Evolutionary conservation across 2,329 filamentous ascomycete species (phyloP).

Genomic region (Colletotrichum tropicicola): DNA sequence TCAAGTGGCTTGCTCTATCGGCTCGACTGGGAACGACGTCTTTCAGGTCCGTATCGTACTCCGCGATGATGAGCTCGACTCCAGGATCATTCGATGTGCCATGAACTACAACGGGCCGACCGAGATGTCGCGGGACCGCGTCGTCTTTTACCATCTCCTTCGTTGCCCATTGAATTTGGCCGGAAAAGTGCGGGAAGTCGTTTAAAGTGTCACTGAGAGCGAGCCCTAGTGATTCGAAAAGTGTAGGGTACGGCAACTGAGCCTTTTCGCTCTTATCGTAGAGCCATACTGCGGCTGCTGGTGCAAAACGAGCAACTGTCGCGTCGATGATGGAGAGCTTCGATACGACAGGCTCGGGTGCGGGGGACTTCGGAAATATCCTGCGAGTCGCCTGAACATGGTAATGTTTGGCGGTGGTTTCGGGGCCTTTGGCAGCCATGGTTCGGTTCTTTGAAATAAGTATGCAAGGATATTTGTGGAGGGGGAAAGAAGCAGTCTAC

Average conservation of each 20-base stretch:
- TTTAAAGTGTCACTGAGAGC: slow-evolving; percentile 45
- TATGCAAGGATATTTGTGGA: no score
- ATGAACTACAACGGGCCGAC: slow-evolving; percentile 45
- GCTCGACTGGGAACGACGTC: slow-evolving; percentile 40
- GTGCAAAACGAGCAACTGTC: slow-evolving; percentile 48
- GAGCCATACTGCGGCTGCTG: slow-evolving; percentile 54
- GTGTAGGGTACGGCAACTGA: slow-evolving; percentile 8
- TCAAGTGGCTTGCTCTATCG: slow-evolving; percentile 24
- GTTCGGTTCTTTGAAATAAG: no score
- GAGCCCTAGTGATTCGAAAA: background rate
- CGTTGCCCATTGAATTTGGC: slow-evolving; percentile 48
- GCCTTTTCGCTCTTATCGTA: slow-evolving; percentile 40
- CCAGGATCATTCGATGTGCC: slow-evolving; percentile 49
- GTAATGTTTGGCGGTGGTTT: background rate
- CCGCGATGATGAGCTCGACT: slow-evolving; percentile 46
- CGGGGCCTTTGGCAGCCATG: background rate
- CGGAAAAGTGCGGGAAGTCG: slow-evolving; percentile 52
- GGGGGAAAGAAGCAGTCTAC: no score
- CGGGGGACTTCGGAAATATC: background rate
- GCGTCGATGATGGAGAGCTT: slow-evolving; percentile 52
- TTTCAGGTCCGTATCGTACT: slow-evolving; percentile 37
- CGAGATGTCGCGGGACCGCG: slow-evolving; percentile 39
- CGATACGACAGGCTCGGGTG: background rate
- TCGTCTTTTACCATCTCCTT: slow-evolving; percentile 32
- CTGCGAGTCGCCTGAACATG: background rate